A percentile compares a stretch with the other conserved stretches of the same genome.
Evolutionary conservation across 2,329 filamentous ascomycete species (phyloP).

Genomic region (Colletotrichum sp.): DNA sequence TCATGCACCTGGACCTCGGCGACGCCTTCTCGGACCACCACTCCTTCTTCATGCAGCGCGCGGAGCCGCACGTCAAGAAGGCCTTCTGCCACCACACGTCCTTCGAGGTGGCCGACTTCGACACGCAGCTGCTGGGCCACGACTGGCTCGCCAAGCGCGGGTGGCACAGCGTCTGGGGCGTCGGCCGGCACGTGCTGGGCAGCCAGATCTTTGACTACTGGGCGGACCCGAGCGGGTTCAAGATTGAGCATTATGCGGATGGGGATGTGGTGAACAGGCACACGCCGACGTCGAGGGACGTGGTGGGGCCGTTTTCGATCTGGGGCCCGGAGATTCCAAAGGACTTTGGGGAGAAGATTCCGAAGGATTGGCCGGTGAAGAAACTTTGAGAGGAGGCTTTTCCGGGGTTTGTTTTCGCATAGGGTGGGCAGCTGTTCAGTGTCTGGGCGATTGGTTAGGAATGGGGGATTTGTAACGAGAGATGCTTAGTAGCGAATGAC

Average conservation of each 20-base stretch:
- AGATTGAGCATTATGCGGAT: slow-evolving; percentile 66
- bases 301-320: neutral
- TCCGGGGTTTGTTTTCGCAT: no score
- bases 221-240: slow-evolving; percentile 58
- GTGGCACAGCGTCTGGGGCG: slow-evolving; percentile 63
- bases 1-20: slow-evolving; percentile 60
- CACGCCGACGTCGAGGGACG: slow-evolving; percentile 34
- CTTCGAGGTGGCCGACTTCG: slow-evolving; percentile 61
- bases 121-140: slow-evolving; percentile 65
- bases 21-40: slow-evolving; percentile 58
- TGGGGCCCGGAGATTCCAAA: slow-evolving; percentile 25
- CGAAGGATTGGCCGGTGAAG: neutral
- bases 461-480: neutral
- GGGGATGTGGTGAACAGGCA: slow-evolving; percentile 63
- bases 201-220: slow-evolving; percentile 70
- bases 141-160: slow-evolving; percentile 59
- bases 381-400: neutral
- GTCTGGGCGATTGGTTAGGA: neutral
- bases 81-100: slow-evolving; percentile 27
- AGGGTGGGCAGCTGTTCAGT: neutral
- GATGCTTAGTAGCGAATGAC: neutral
- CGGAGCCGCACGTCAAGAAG: slow-evolving; percentile 13
- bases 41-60: slow-evolving; percentile 51
- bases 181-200: slow-evolving; percentile 65
- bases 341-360: neutral